Conservation (phyloP, 1,139 yeast genomes). For the Nadsonia starkeyi-henricii region DNA sequence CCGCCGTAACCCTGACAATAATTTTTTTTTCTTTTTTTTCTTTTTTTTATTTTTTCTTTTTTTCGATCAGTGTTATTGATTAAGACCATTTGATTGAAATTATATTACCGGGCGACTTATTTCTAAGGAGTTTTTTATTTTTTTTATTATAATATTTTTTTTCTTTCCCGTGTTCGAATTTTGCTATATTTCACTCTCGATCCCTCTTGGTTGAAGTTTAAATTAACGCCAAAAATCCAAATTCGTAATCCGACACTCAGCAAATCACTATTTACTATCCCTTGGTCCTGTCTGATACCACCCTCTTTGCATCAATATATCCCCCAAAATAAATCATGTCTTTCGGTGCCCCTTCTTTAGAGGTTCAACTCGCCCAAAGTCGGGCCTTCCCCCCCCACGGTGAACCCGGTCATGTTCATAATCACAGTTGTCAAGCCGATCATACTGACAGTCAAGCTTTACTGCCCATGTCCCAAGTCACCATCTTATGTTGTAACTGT, state of each 20-base stretch:
- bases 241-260: too few species aligned
- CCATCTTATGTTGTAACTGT: conserved; percentile 95
- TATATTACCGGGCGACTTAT: too few species aligned
- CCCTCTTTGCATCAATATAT: too few species aligned
- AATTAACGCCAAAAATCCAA: too few species aligned
- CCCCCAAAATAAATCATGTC: not conserved
- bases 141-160: too few species aligned
- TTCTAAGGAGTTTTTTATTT: too few species aligned
- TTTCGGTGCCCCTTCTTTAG: not conserved
- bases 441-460: not conserved
- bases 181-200: too few species aligned
- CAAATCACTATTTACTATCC: too few species aligned
- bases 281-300: too few species aligned
- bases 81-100: too few species aligned
- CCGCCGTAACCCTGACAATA: not conserved
- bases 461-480: conserved; percentile 19
- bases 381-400: not conserved
- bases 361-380: not conserved
- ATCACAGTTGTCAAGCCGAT: not conserved
- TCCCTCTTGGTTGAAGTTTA: too few species aligned
- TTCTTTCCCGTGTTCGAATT: too few species aligned
- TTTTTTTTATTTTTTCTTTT: not conserved
- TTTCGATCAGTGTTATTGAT: not conserved
- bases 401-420: not conserved
- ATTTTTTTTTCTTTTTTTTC: not conserved